These are phyloP conservation scores for Hymenoscyphus salicellus DNA, from an alignment of 2,329 filamentous ascomycete species.

Conservation along the genomic window DNA sequence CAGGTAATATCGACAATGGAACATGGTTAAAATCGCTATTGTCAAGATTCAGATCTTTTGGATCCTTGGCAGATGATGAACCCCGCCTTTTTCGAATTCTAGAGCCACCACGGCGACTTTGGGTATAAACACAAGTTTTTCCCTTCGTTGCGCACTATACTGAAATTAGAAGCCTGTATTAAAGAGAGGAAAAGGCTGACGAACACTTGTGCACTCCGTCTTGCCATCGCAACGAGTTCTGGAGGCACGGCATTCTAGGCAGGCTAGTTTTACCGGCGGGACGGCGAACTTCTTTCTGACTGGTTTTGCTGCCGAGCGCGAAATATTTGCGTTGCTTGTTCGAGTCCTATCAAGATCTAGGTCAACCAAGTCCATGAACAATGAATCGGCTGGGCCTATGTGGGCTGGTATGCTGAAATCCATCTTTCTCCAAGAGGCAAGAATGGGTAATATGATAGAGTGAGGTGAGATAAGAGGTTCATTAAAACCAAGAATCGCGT, in stretches of 20 bases:
- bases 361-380: constrained; percentile 7
- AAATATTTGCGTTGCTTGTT: background rate
- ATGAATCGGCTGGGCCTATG: background rate
- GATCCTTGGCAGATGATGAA: constrained; percentile 1
- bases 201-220: constrained; percentile 43
- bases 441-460: background rate
- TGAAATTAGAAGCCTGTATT: background rate
- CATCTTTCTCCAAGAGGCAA: background rate
- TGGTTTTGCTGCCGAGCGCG: constrained; percentile 10
- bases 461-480: too few relatives aligned
- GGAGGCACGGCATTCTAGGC: constrained; percentile 47
- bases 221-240: constrained; percentile 48
- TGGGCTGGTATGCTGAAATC: constrained; percentile 1
- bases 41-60: background rate
- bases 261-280: constrained; percentile 51
- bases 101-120: constrained; percentile 33
- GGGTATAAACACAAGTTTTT: constrained; percentile 32
- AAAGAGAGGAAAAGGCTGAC: constrained; percentile 19
- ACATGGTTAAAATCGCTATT: constrained; percentile 25
- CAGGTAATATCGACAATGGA: constrained; percentile 19
- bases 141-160: constrained; percentile 31
- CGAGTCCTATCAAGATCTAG: constrained; percentile 7
- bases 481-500: background rate
- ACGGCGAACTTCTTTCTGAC: constrained; percentile 31
- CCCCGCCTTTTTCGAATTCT: constrained; percentile 26